A percentile compares a stretch with the other conserved stretches of the same genome.
These are phyloP conservation scores for Vicia faba DNA, from an alignment of 306 rosid species.

Conservation along the genomic window DNA sequence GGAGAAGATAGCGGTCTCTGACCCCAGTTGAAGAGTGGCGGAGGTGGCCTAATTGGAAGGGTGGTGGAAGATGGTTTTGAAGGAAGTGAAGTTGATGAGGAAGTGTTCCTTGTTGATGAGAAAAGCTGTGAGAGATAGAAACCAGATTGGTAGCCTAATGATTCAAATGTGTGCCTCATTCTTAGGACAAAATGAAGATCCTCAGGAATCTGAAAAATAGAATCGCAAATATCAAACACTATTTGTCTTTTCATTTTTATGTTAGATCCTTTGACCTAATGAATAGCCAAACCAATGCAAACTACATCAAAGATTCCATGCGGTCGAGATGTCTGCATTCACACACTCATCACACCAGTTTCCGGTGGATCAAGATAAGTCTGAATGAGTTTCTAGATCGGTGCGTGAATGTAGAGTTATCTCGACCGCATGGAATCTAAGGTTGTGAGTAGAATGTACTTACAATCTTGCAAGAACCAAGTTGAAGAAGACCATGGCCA, in stretches of 20 bases:
- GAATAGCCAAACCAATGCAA: background rate
- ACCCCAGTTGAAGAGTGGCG: slow-evolving; percentile 82
- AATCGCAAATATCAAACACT: slow-evolving; percentile 31
- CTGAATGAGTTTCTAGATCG: too few species aligned
- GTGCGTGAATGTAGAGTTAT: too few species aligned
- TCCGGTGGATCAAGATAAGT: background rate
- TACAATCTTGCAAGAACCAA: slow-evolving; percentile 99
- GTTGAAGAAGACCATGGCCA: slow-evolving; percentile 98
- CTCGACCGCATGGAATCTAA: too few species aligned
- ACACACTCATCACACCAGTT: background rate
- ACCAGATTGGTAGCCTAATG: slow-evolving; percentile 95
- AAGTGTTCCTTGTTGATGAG: slow-evolving; percentile 76
- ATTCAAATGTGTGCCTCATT: slow-evolving; percentile 99
- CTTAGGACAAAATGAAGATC: slow-evolving; percentile 97
- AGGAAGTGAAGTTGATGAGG: slow-evolving; percentile 65
- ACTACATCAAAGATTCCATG: background rate
- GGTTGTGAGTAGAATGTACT: slow-evolving; percentile 39
- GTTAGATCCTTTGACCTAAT: background rate
- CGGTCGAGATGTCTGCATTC: background rate
- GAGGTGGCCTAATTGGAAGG: slow-evolving; percentile 73
- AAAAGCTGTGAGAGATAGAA: slow-evolving; percentile 91
- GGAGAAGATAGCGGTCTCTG: slow-evolving; percentile 72
- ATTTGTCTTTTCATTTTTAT: background rate
- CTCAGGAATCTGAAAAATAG: slow-evolving; percentile 73
- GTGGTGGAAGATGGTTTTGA: slow-evolving; percentile 60